Conservation (phyloP, 164 flowering plant species). For the Platanus orientalis region DNA sequence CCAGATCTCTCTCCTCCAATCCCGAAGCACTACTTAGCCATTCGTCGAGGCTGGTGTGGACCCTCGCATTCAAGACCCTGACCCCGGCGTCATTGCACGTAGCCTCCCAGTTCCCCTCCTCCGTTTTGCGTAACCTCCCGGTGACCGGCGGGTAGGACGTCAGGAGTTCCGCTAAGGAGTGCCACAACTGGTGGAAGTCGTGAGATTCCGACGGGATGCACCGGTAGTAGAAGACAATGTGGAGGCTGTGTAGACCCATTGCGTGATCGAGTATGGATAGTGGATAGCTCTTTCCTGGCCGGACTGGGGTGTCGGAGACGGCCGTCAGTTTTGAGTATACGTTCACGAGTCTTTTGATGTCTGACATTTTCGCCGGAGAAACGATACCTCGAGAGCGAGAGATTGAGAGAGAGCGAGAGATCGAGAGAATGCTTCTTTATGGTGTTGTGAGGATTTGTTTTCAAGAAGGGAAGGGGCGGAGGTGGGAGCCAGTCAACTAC, state of each 20-base stretch:
- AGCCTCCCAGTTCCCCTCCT: conserved; percentile 56
- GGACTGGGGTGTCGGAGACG: conserved; percentile 55
- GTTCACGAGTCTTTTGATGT: conserved; percentile 22
- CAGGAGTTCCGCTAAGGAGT: conserved; percentile 40
- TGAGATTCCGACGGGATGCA: conserved; percentile 14
- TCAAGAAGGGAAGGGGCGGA: too few species aligned
- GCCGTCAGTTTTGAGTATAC: conserved; percentile 42
- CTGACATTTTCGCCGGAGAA: conserved; percentile 6
- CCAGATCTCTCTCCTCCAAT: conserved; percentile 49
- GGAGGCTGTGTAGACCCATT: conserved; percentile 55
- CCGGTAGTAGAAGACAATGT: conserved; percentile 53
- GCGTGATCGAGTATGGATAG: conserved; percentile 46
- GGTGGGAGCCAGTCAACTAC: too few species aligned
- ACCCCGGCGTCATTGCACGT: conserved; percentile 78
- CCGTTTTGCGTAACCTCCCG: conserved; percentile 15
- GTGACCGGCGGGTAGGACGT: conserved; percentile 59
- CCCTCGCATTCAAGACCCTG: conserved; percentile 46
- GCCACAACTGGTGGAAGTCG: conserved; percentile 32
- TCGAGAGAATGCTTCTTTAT: too few species aligned
- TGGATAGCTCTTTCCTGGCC: conserved; percentile 38
- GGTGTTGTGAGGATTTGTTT: too few species aligned
- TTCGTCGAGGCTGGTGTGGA: conserved; percentile 48
- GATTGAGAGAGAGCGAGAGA: too few species aligned
- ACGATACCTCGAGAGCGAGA: too few species aligned
- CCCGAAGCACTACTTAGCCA: conserved; percentile 61